Evolutionary conservation across 768 basidiomycete species (phyloP).

Genomic region (Hericium coralloides): DNA sequence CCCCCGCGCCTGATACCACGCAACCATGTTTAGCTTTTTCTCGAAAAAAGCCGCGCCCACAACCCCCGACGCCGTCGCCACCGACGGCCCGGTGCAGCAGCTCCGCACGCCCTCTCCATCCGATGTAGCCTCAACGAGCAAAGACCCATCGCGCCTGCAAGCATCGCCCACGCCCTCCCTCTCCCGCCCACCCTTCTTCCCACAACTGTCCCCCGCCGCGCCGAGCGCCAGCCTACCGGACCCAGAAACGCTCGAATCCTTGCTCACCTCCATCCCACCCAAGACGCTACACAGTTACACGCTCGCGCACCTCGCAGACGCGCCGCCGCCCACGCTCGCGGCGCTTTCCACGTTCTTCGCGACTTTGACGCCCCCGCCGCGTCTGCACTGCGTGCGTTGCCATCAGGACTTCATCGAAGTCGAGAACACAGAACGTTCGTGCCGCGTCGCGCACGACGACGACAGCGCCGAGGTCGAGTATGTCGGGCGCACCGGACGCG

Average conservation of each 20-base stretch:
- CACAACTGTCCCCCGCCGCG: not conserved
- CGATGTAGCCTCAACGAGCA: not conserved
- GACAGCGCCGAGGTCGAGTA: conserved; percentile 71
- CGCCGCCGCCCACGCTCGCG: conserved; percentile 31
- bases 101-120: conserved; percentile 2
- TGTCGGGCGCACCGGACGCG: conserved; percentile 29
- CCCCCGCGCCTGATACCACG: no score
- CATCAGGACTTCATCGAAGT: conserved; percentile 62
- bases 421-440: conserved; percentile 65
- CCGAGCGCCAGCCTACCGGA: conserved; percentile 1
- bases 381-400: conserved; percentile 67
- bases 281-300: conserved; percentile 59
- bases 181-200: not conserved
- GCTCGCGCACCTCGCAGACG: conserved; percentile 37
- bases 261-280: conserved; percentile 53
- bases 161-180: not conserved
- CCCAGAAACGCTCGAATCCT: conserved; percentile 34
- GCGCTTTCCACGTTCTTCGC: conserved; percentile 52
- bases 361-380: conserved; percentile 54
- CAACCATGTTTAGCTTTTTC: not conserved
- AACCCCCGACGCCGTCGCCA: not conserved
- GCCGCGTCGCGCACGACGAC: conserved; percentile 68
- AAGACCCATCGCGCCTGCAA: no score
- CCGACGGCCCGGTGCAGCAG: not conserved
- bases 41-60: not conserved